These are phyloP conservation scores for Inga laurina DNA, from an alignment of 306 rosid species.

Conservation along the genomic window DNA sequence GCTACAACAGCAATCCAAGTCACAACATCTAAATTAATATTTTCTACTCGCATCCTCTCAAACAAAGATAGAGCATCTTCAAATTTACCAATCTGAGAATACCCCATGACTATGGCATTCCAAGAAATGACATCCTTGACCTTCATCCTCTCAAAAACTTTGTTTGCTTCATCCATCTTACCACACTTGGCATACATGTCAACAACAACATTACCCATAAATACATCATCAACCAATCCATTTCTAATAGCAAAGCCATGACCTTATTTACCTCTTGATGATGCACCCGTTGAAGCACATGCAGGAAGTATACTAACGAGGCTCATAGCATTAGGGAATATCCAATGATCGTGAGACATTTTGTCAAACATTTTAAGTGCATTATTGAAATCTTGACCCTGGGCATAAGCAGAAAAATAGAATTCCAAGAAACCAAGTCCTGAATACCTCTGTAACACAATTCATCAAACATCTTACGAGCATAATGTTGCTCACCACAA, in stretches of 20 bases:
- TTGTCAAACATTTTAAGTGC: conserved; percentile 49
- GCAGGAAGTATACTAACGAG: conserved; percentile 76
- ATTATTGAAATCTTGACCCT: conserved; percentile 35
- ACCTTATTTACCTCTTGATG: conserved; percentile 58
- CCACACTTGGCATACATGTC: conserved; percentile 86
- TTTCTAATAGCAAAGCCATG: conserved; percentile 65
- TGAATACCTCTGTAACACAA: conserved; percentile 52
- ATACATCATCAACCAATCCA: conserved; percentile 74
- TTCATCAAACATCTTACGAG: conserved; percentile 69
- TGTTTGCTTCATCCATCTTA: conserved; percentile 65
- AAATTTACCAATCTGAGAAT: conserved; percentile 71
- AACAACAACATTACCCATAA: conserved; percentile 77
- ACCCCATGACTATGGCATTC: conserved; percentile 89
- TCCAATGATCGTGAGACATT: conserved; percentile 40
- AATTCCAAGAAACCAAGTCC: conserved; percentile 84
- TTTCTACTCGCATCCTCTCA: conserved; percentile 64
- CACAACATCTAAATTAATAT: conserved; percentile 70
- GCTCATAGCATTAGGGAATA: conserved; percentile 61
- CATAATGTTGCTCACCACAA: conserved; percentile 46
- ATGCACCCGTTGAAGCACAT: conserved; percentile 57
- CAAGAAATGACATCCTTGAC: conserved; percentile 87
- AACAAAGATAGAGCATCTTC: conserved; percentile 61
- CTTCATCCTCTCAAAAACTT: conserved; percentile 66
- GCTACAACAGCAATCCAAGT: conserved; percentile 89
- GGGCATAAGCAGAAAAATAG: conserved; percentile 61